A percentile compares a stretch with the other conserved stretches of the same genome.
phyloP scores from a whole-genome alignment of 2,329 filamentous ascomycete genomes.

The Stachybotrys chlorohalonatus region DNA sequence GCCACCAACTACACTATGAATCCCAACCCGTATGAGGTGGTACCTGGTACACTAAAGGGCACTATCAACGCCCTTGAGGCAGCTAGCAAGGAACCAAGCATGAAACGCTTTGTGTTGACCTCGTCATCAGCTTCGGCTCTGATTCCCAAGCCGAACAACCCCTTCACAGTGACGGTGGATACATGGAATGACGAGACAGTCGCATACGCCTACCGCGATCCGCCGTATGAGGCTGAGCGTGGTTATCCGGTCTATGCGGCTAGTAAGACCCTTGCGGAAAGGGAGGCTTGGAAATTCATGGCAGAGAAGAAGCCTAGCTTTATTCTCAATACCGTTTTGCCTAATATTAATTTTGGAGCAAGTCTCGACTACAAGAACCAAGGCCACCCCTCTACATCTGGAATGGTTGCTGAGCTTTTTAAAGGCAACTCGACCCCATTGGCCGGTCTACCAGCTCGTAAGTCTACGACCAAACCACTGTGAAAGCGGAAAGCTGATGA shows the following conservation, averaged over 20 bases:
- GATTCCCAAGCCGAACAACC: slow-evolving; percentile 7
- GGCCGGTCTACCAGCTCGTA: not conserved
- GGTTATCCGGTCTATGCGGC: not conserved
- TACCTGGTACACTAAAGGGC: slow-evolving; percentile 19
- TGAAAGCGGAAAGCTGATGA: not conserved
- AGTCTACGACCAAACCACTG: not conserved
- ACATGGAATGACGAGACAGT: not conserved
- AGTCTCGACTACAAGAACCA: not conserved
- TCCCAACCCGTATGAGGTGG: slow-evolving; percentile 20
- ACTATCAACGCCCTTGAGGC: slow-evolving; percentile 18
- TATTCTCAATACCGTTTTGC: not conserved
- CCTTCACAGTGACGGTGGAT: slow-evolving; percentile 1
- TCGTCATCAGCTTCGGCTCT: slow-evolving; percentile 20
- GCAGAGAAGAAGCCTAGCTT: not conserved
- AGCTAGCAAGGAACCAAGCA: slow-evolving; percentile 15
- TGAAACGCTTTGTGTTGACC: slow-evolving; percentile 30
- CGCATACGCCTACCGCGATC: not conserved
- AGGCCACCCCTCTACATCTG: not conserved
- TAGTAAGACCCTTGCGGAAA: slow-evolving; percentile 7
- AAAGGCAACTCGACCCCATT: not conserved
- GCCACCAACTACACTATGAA: slow-evolving; percentile 22
- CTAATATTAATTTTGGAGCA: not conserved
- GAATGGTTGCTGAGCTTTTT: not conserved
- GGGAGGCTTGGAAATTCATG: not conserved
- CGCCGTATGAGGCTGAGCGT: not conserved